These are phyloP conservation scores for Colletotrichum sp. DNA, from an alignment of 2,329 filamentous ascomycete species.

Conservation along the genomic window DNA sequence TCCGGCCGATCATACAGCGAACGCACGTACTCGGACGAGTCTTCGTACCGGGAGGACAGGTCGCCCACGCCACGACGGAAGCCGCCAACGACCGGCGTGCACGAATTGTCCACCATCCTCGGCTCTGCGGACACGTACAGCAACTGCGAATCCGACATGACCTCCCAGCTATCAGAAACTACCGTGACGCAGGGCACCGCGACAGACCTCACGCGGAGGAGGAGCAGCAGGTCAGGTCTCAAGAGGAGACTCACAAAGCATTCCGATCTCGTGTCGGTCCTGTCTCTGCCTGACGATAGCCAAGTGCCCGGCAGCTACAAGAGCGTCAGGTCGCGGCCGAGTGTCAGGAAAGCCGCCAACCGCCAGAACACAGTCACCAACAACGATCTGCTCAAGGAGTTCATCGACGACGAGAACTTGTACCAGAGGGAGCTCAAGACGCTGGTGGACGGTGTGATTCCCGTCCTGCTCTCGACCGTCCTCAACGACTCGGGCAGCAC, in stretches of 20 bases:
- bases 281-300: constrained; percentile 73
- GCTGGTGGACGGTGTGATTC: constrained; percentile 92
- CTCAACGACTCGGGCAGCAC: constrained; percentile 71
- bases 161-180: constrained; percentile 53
- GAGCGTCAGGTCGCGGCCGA: constrained; percentile 78
- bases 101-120: constrained; percentile 63
- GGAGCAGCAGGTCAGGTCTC: constrained; percentile 57
- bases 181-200: constrained; percentile 59
- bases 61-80: constrained; percentile 35
- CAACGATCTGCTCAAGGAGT: constrained; percentile 78
- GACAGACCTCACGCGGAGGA: constrained; percentile 49
- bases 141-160: constrained; percentile 52
- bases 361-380: constrained; percentile 72
- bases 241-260: constrained; percentile 87
- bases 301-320: constrained; percentile 63
- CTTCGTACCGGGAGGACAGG: constrained; percentile 25
- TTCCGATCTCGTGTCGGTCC: constrained; percentile 90
- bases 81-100: constrained; percentile 59
- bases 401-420: constrained; percentile 82
- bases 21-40: constrained; percentile 23
- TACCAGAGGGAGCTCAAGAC: constrained; percentile 93
- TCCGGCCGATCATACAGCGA: constrained; percentile 31
- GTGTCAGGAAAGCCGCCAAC: constrained; percentile 76
- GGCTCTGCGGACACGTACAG: constrained; percentile 54
- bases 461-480: constrained; percentile 86